Evolutionary conservation across 257 asterid species (phyloP).

Genomic region (Ligustrum vulgare): DNA sequence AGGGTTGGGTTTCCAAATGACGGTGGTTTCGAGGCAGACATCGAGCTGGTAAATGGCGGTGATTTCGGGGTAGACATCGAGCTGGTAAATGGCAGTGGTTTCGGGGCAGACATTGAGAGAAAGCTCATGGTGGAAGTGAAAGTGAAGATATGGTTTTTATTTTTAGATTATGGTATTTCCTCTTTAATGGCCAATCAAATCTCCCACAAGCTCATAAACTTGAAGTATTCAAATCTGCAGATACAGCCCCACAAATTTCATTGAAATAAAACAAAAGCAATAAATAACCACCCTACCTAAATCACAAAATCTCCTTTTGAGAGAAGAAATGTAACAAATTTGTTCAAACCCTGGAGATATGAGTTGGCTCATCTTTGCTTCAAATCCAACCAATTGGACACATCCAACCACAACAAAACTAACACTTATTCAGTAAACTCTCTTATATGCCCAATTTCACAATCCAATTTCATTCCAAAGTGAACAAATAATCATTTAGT

Average conservation of each 20-base stretch:
- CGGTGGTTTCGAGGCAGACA: too few relatives aligned
- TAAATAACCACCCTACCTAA: not conserved
- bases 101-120: too few relatives aligned
- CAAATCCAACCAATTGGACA: slow-evolving; percentile 35
- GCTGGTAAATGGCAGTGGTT: too few relatives aligned
- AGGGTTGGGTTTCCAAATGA: too few relatives aligned
- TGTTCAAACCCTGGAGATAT: slow-evolving; percentile 24
- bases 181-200: slow-evolving; percentile 30
- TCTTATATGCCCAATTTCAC: too few relatives aligned
- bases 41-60: too few relatives aligned
- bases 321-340: slow-evolving; percentile 19
- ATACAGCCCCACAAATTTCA: slow-evolving; percentile 6
- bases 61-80: too few relatives aligned
- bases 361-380: slow-evolving; percentile 40
- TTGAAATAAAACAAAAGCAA: slow-evolving; percentile 17
- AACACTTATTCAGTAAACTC: slow-evolving; percentile 2
- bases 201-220: slow-evolving; percentile 16
- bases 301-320: not conserved
- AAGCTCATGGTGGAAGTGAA: too few relatives aligned
- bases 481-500: too few relatives aligned
- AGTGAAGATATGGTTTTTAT: too few relatives aligned
- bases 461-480: too few relatives aligned
- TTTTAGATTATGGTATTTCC: too few relatives aligned
- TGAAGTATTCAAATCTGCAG: slow-evolving; percentile 31
- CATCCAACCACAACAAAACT: slow-evolving; percentile 21